Percentiles rank a stretch among this genome's conserved stretches.
phyloP scores from a whole-genome alignment of 2,329 filamentous ascomycete genomes.

The Aspergillus hortae region DNA sequence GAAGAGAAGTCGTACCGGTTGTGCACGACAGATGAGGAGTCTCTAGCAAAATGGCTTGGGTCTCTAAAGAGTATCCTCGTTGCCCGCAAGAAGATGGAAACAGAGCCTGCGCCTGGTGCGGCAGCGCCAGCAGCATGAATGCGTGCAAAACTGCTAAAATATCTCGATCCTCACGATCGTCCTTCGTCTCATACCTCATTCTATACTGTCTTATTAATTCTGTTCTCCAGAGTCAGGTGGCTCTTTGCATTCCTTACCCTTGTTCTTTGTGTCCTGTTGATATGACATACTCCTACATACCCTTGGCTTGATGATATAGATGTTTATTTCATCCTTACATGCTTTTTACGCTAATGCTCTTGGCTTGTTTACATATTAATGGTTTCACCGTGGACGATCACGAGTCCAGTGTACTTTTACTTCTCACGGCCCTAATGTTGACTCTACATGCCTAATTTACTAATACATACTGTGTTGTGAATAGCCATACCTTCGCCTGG shows the following conservation, averaged over 20 bases:
- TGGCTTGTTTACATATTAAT: background rate
- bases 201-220: background rate
- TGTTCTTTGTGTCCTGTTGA: conserved; percentile 1
- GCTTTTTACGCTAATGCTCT: background rate
- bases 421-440: background rate
- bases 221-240: background rate
- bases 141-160: background rate
- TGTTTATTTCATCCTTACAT: background rate
- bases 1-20: conserved; percentile 84
- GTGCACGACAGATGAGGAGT: conserved; percentile 75
- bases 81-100: conserved; percentile 32
- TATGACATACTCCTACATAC: conserved; percentile 13
- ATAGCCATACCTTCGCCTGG: background rate
- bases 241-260: background rate
- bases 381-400: background rate
- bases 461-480: background rate
- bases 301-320: conserved; percentile 13
- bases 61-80: conserved; percentile 72
- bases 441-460: background rate
- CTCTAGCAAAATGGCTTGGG: conserved; percentile 77
- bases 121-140: conserved; percentile 4
- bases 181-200: background rate
- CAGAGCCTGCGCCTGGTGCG: conserved; percentile 18
- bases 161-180: background rate
- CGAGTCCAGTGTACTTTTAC: too few species aligned